Conservation (phyloP, 805 yeast genomes). For the Millerozyma miso region DNA sequence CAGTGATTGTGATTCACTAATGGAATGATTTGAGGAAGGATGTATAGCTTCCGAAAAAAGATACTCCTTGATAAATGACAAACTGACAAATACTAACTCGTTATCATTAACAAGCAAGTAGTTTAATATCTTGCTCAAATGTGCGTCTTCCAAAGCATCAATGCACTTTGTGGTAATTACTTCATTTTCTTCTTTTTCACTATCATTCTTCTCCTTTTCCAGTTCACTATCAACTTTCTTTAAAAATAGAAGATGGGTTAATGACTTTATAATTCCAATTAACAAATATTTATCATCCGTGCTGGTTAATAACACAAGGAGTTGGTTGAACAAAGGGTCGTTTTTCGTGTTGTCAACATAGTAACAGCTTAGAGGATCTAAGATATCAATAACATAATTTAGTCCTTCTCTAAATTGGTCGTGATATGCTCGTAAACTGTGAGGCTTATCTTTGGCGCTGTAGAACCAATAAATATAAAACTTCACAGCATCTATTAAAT, state of each 20-base stretch:
- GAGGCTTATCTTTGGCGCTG: slow-evolving; percentile 12
- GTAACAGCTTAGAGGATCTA: slow-evolving; percentile 81
- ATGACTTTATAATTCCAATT: slow-evolving; percentile 66
- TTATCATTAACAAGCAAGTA: slow-evolving; percentile 62
- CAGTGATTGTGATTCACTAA: slow-evolving; percentile 28
- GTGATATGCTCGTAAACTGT: slow-evolving; percentile 18
- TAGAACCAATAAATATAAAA: slow-evolving; percentile 33
- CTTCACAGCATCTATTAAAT: slow-evolving; percentile 43
- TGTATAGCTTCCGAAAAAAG: slow-evolving; percentile 55
- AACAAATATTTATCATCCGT: slow-evolving; percentile 67
- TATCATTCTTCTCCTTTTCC: slow-evolving; percentile 12
- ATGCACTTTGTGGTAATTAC: slow-evolving; percentile 32
- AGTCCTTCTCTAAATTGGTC: slow-evolving; percentile 53
- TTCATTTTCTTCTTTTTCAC: slow-evolving; percentile 8
- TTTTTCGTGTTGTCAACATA: slow-evolving; percentile 69
- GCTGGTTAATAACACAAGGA: slow-evolving; percentile 47
- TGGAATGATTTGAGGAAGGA: slow-evolving; percentile 22
- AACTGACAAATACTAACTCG: slow-evolving; percentile 66
- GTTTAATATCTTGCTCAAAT: slow-evolving; percentile 53
- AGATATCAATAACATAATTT: slow-evolving; percentile 67
- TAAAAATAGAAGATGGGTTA: slow-evolving; percentile 68
- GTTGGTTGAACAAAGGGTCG: slow-evolving; percentile 59
- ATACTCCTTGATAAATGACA: slow-evolving; percentile 82
- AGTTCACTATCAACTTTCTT: slow-evolving; percentile 13
- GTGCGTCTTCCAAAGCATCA: slow-evolving; percentile 30